These are phyloP conservation scores for Talaromyces sp. DNA, from an alignment of 2,329 filamentous ascomycete species.

Conservation along the genomic window DNA sequence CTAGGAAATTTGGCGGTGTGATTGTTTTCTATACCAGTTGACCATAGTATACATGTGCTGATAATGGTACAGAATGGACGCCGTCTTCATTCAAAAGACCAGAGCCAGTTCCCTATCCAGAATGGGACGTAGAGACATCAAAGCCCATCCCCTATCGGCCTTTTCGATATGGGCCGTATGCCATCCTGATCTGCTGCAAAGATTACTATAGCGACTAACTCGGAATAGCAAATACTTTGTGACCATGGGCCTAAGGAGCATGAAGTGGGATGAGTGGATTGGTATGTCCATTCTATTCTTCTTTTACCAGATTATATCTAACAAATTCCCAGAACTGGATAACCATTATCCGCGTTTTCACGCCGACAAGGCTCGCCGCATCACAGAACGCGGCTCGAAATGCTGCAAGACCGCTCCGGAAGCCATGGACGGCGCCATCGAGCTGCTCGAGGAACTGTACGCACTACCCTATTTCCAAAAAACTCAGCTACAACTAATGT, in stretches of 20 bases:
- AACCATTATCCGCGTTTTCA: constrained; percentile 72
- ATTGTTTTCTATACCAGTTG: background rate
- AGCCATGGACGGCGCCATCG: constrained; percentile 66
- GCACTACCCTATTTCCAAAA: background rate
- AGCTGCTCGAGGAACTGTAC: constrained; percentile 69
- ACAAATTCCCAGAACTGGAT: constrained; percentile 59
- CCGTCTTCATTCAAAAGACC: constrained; percentile 58
- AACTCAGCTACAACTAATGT: background rate
- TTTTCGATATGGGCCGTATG: constrained; percentile 66
- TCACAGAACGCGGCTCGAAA: constrained; percentile 60
- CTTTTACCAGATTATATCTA: background rate
- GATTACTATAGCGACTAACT: background rate
- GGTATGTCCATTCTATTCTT: constrained; percentile 20
- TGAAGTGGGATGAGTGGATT: constrained; percentile 72
- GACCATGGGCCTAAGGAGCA: constrained; percentile 69
- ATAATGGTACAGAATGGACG: constrained; percentile 46
- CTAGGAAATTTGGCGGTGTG: constrained; percentile 45
- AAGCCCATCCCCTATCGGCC: constrained; percentile 73
- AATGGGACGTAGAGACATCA: constrained; percentile 64
- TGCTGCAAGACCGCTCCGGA: constrained; percentile 66
- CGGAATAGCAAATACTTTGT: constrained; percentile 58
- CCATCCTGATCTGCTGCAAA: constrained; percentile 5
- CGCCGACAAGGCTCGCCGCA: constrained; percentile 63
- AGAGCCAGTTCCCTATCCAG: constrained; percentile 55
- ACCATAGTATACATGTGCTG: background rate